phyloP scores from a whole-genome alignment of 139 green algal genomes.

The Zygnema cylindricum region DNA sequence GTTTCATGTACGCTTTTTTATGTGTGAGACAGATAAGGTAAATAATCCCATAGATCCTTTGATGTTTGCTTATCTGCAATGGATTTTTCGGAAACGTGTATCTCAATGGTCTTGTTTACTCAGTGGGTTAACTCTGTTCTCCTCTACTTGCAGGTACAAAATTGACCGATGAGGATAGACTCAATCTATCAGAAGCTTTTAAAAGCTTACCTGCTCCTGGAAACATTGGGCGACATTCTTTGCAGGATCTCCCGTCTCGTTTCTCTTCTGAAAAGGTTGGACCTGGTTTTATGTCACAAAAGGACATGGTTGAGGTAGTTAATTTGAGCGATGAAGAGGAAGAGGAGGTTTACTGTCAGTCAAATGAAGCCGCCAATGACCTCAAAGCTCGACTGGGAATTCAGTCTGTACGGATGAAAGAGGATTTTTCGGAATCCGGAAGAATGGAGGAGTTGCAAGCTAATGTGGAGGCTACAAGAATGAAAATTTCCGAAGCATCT shows the following conservation, averaged over 20 bases:
- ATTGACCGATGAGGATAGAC: background rate
- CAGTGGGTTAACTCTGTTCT: too few species aligned
- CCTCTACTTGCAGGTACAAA: background rate
- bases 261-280: background rate
- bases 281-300: background rate
- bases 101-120: too few species aligned
- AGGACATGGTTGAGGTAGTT: background rate
- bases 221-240: background rate
- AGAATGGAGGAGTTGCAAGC: too few species aligned
- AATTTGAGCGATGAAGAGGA: background rate
- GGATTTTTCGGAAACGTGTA: too few species aligned
- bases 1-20: too few species aligned
- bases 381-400: background rate
- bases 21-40: too few species aligned
- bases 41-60: too few species aligned
- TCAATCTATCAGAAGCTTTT: background rate
- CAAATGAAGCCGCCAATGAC: background rate
- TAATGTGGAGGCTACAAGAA: too few species aligned
- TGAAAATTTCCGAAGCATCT: too few species aligned
- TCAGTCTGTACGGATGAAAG: background rate
- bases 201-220: background rate
- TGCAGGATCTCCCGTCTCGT: background rate
- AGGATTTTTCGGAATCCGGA: background rate
- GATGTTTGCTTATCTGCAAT: too few species aligned
- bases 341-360: background rate